These are phyloP conservation scores for Hypsizygus ulmarius DNA, from an alignment of 1,284 basidiomycete species.

Conservation along the genomic window DNA sequence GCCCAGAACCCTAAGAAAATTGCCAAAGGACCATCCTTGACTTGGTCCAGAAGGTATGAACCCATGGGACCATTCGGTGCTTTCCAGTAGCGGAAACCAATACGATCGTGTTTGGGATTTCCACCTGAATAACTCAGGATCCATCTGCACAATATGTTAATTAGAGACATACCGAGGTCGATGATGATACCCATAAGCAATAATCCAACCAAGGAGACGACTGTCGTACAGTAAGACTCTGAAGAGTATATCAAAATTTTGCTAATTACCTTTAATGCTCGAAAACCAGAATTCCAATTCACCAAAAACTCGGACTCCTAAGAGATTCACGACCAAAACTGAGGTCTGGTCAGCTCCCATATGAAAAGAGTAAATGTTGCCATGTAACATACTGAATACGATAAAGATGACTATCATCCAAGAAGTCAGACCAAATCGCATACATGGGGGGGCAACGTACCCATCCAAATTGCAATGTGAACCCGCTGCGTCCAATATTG, in stretches of 20 bases:
- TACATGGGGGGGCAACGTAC: conserved; percentile 29
- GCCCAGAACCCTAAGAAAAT: conserved; percentile 65
- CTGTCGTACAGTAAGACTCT: conserved; percentile 20
- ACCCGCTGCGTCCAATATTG: conserved; percentile 58
- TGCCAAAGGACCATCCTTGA: conserved; percentile 44
- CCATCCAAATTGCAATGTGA: conserved; percentile 59
- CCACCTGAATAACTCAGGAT: conserved; percentile 43
- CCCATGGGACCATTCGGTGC: conserved; percentile 48
- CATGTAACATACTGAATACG: conserved; percentile 41
- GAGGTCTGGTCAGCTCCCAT: conserved; percentile 4
- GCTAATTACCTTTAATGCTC: conserved; percentile 43
- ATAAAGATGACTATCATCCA: conserved; percentile 50
- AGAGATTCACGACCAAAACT: conserved; percentile 56
- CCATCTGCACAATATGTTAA: background rate
- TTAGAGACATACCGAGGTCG: conserved; percentile 36
- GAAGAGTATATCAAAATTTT: background rate
- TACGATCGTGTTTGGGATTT: conserved; percentile 59
- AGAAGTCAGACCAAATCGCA: conserved; percentile 3
- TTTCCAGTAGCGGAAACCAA: conserved; percentile 65
- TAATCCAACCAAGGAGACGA: conserved; percentile 58
- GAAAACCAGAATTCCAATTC: conserved; percentile 62
- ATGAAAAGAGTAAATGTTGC: background rate
- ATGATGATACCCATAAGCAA: conserved; percentile 60
- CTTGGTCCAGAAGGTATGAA: conserved; percentile 40
- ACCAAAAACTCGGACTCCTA: conserved; percentile 52